Evolutionary conservation across 2,329 filamentous ascomycete species (phyloP).

Genomic region (Pseudogymnoascus sp.): DNA sequence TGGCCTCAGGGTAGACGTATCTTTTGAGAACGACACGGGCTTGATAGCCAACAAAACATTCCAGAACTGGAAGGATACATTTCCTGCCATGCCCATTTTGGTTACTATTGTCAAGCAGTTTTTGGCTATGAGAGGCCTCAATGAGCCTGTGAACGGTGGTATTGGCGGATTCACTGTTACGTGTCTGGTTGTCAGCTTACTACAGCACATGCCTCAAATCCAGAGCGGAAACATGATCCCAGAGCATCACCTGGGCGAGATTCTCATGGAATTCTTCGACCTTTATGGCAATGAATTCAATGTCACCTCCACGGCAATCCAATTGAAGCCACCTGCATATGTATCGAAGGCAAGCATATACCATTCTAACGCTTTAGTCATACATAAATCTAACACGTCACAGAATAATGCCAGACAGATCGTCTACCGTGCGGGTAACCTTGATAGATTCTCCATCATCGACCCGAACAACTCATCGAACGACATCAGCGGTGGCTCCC

Average conservation of each 20-base stretch:
- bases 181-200: constrained; percentile 82
- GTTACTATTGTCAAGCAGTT: constrained; percentile 91
- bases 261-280: constrained; percentile 82
- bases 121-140: constrained; percentile 78
- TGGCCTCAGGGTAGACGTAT: constrained; percentile 81
- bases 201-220: constrained; percentile 71
- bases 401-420: constrained; percentile 27
- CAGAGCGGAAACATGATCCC: constrained; percentile 53
- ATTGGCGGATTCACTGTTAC: constrained; percentile 92
- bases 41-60: constrained; percentile 77
- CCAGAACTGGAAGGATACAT: constrained; percentile 67
- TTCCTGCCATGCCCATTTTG: constrained; percentile 78
- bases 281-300: constrained; percentile 83
- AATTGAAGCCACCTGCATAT: constrained; percentile 66
- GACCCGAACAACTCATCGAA: constrained; percentile 83
- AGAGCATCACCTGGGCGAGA: constrained; percentile 66
- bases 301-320: constrained; percentile 62
- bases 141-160: constrained; percentile 86
- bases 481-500: constrained; percentile 84
- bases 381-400: background rate
- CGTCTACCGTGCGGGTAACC: constrained; percentile 45
- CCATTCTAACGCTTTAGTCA: background rate
- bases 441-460: constrained; percentile 72
- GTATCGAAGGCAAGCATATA: constrained; percentile 61
- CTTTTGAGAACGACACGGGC: constrained; percentile 86